Percentiles rank a stretch among this genome's conserved stretches.
phyloP scores from a whole-genome alignment of 768 basidiomycete species.

The Leccinum variicolor region DNA sequence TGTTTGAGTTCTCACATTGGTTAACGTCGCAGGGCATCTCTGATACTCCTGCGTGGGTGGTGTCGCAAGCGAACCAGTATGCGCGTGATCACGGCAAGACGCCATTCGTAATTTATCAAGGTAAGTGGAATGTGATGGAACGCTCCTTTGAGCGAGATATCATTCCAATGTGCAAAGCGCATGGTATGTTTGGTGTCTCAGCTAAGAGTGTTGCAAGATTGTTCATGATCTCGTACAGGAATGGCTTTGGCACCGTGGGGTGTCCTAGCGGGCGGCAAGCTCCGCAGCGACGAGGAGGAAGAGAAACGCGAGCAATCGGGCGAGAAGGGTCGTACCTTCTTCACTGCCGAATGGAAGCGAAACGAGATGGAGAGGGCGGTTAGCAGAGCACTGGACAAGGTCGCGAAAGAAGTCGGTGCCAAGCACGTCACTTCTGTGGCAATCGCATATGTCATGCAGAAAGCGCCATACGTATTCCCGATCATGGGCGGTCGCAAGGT shows the following conservation, averaged over 20 bases:
- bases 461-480: slow-evolving; percentile 51
- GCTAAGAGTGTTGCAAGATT: no score
- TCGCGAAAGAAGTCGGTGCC: slow-evolving; percentile 48
- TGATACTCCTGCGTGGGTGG: slow-evolving; percentile 40
- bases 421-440: slow-evolving; percentile 41
- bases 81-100: slow-evolving; percentile 40
- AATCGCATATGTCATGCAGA: slow-evolving; percentile 53
- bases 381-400: slow-evolving; percentile 44
- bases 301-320: slow-evolving; percentile 23
- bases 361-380: slow-evolving; percentile 42
- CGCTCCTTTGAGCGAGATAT: slow-evolving; percentile 46
- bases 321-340: neutral
- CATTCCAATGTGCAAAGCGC: slow-evolving; percentile 32
- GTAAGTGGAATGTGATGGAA: slow-evolving; percentile 30
- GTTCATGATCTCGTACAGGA: slow-evolving; percentile 1
- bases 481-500: slow-evolving; percentile 51
- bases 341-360: slow-evolving; percentile 38
- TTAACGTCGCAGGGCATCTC: slow-evolving; percentile 19
- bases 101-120: slow-evolving; percentile 46
- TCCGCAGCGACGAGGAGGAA: slow-evolving; percentile 33
- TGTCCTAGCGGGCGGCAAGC: slow-evolving; percentile 33
- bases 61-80: slow-evolving; percentile 40
- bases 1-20: neutral
- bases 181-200: slow-evolving; percentile 10
- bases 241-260: slow-evolving; percentile 38